phyloP scores from a whole-genome alignment of 2,329 filamentous ascomycete species.

The Aspergillus fructus region DNA sequence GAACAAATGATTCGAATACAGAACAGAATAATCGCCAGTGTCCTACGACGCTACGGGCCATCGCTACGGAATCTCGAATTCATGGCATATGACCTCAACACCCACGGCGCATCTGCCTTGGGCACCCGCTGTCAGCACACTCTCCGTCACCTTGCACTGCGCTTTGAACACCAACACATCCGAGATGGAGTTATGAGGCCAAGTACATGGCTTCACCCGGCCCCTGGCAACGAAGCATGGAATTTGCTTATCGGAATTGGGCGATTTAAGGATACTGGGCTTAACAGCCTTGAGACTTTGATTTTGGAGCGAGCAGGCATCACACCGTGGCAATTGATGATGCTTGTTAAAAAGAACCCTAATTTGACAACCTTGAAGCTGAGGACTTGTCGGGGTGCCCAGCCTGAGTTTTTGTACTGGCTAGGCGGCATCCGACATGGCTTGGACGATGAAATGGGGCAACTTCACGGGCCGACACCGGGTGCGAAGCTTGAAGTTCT shows the following conservation, averaged over 20 bases:
- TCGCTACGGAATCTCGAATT: constrained; percentile 31
- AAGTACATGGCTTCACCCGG: constrained; percentile 29
- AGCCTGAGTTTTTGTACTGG: constrained; percentile 36
- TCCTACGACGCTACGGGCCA: constrained; percentile 25
- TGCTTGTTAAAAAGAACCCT: constrained; percentile 32
- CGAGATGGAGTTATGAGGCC: constrained; percentile 30
- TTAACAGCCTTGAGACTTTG: constrained; percentile 29
- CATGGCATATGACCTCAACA: constrained; percentile 32
- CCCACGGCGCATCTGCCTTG: constrained; percentile 27
- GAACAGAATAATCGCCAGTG: constrained; percentile 24
- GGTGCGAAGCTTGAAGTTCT: constrained; percentile 24
- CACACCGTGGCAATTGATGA: constrained; percentile 33
- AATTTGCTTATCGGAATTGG: constrained; percentile 33
- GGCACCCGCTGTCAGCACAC: constrained; percentile 20
- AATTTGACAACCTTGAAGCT: constrained; percentile 29
- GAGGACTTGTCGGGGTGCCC: constrained; percentile 33
- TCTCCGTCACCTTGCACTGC: constrained; percentile 33
- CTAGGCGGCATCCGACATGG: constrained; percentile 26
- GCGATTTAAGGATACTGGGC: constrained; percentile 16
- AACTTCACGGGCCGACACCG: constrained; percentile 13
- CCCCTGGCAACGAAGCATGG: constrained; percentile 30
- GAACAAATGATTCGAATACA: constrained; percentile 25
- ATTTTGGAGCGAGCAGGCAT: constrained; percentile 35
- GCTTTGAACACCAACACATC: constrained; percentile 36
- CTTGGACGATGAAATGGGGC: constrained; percentile 5